Percentiles rank a stretch among this genome's conserved stretches.
phyloP scores from a whole-genome alignment of 257 asterid species.

The Catharanthus roseus region DNA sequence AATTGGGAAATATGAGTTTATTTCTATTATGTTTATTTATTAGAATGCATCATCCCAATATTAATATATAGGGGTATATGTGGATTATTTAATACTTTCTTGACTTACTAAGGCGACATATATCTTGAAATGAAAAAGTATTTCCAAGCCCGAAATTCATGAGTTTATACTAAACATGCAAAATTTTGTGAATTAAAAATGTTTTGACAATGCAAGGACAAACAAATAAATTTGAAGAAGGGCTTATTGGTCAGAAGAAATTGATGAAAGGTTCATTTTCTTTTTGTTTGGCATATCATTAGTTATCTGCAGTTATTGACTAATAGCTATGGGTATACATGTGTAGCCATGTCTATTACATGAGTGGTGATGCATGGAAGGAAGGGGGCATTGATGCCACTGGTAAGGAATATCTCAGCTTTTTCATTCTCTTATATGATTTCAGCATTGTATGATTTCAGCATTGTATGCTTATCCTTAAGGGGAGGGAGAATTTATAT shows the following conservation, averaged over 20 bases:
- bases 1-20: no score
- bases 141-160: background rate
- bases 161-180: background rate
- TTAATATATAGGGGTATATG: no score
- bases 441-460: background rate
- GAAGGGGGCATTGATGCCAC: slow-evolving; percentile 99
- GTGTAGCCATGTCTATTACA: slow-evolving; percentile 95
- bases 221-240: background rate
- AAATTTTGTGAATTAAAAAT: background rate
- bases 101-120: no score
- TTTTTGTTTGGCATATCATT: background rate
- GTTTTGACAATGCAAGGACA: background rate
- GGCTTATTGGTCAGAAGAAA: background rate
- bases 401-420: slow-evolving; percentile 47
- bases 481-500: background rate
- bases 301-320: background rate
- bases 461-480: background rate
- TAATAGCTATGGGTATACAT: slow-evolving; percentile 24
- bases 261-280: background rate
- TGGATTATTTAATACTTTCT: no score
- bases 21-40: no score
- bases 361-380: slow-evolving; percentile 99
- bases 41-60: no score
- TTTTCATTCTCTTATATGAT: slow-evolving; percentile 1
- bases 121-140: no score